Base-by-base conservation (phyloP, 2,329 filamentous ascomycete genomes). In the Neofusicoccum kwambonambiense region DNA sequence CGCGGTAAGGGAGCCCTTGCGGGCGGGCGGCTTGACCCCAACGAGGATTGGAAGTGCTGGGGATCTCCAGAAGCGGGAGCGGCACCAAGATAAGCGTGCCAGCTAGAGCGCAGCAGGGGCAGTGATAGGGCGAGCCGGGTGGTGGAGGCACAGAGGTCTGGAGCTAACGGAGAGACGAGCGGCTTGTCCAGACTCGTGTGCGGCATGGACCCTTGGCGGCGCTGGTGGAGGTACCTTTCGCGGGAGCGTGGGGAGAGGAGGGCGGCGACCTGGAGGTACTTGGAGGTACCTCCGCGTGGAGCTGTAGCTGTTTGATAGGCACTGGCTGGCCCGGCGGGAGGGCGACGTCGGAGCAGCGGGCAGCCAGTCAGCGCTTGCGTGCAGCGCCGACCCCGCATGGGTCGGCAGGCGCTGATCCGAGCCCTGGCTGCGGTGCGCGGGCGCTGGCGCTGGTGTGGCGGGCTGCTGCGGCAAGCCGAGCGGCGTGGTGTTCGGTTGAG, bases 381-480 rank as follows among this genome's bases (percentile, higher is more conserved):
- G 15, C 15, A 6, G 7, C 35, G 31, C 41, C 27, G 15, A 47
- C 56, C 56, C 56, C 56, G 56, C 56, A 47, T 47, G 41, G n/a
- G 5, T 9, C 56, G 56, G 27, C 56, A 31, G 31, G n/a, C 22
- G 56, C 56, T 34, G 56, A 47, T 60, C 56, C 56, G 56, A 47
- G 56, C 13, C 39, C 7, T 37, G 56, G 42, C 27, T 60, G 11
- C 15, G 22, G 39, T 60, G 11, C 15, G 22, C 22, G 4, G 12
- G 54, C 27, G 22, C 15, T 58, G 12, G 54, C 27, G 22, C 15
- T 58, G 52, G 11, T 57, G 54, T 57, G 54, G 54, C 54, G 54
- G 39, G 9, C n/a, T 4, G 54, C 4, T 45, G 56, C 41, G 41
- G 41, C 56, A 47, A 22, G 17, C 27, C 15, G 8, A 4, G 19